These are phyloP conservation scores for Colletotrichum liriopes DNA, from an alignment of 2,329 filamentous ascomycete genomes.

Conservation along the genomic window DNA sequence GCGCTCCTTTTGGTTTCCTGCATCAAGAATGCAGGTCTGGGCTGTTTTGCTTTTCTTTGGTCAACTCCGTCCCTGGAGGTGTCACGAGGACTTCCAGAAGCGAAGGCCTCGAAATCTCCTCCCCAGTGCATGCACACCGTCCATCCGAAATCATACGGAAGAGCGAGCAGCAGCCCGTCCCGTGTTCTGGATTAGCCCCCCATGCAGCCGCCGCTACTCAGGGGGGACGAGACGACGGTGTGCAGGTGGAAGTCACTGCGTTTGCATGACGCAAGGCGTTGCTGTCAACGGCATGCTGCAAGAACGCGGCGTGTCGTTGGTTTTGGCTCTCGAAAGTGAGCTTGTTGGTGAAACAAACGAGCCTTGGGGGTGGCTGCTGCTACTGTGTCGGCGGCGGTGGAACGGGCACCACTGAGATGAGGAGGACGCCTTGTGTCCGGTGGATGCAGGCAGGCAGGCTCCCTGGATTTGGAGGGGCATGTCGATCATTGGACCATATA, in stretches of 20 bases:
- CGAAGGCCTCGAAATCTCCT: background rate
- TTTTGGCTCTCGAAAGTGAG: conserved; percentile 16
- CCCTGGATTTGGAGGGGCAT: background rate
- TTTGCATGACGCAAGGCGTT: background rate
- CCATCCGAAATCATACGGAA: background rate
- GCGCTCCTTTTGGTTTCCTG: conserved; percentile 11
- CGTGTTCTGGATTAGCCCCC: background rate
- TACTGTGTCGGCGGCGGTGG: background rate
- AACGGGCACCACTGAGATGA: conserved; percentile 11
- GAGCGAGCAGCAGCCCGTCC: background rate
- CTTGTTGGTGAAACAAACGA: conserved; percentile 3
- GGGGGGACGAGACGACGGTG: background rate
- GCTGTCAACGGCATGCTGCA: conserved; percentile 8
- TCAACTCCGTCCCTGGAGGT: background rate
- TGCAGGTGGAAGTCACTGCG: background rate
- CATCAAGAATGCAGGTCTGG: background rate
- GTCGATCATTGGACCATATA: background rate
- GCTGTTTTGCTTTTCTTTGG: background rate
- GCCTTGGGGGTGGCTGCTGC: background rate
- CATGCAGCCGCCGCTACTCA: background rate
- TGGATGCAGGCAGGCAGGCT: background rate
- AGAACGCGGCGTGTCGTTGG: conserved; percentile 11
- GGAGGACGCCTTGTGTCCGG: background rate
- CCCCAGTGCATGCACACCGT: background rate
- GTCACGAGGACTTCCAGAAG: background rate